Conservation (phyloP, 805 yeast genomes). For the Candida orba region DNA sequence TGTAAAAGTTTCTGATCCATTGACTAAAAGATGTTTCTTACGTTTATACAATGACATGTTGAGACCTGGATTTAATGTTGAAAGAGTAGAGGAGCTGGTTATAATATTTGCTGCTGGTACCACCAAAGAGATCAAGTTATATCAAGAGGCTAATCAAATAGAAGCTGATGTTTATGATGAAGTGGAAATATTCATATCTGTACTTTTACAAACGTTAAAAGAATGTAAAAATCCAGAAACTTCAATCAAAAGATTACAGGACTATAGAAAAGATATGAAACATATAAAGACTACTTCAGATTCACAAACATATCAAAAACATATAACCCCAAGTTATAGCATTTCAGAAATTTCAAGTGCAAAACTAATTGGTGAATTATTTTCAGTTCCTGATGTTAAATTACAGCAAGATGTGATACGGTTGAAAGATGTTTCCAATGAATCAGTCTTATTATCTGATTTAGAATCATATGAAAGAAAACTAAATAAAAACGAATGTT, state of each 20-base stretch:
- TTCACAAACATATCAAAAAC: background rate
- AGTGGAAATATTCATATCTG: slow-evolving; percentile 12
- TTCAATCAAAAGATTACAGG: slow-evolving; percentile 36
- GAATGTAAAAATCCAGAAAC: slow-evolving; percentile 25
- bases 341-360: slow-evolving; percentile 50
- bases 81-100: slow-evolving; percentile 38
- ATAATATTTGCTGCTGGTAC: slow-evolving; percentile 47
- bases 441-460: slow-evolving; percentile 26
- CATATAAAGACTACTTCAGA: slow-evolving; percentile 2
- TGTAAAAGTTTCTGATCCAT: slow-evolving; percentile 32
- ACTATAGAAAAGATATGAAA: slow-evolving; percentile 28
- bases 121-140: slow-evolving; percentile 40
- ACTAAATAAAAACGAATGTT: slow-evolving; percentile 23
- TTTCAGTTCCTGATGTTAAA: slow-evolving; percentile 38
- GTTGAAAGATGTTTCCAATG: slow-evolving; percentile 34
- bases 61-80: slow-evolving; percentile 25
- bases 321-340: slow-evolving; percentile 39
- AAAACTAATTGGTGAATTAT: slow-evolving; percentile 39
- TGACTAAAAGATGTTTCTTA: slow-evolving; percentile 49
- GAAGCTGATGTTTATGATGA: slow-evolving; percentile 16
- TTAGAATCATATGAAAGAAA: slow-evolving; percentile 10
- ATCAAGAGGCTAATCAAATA: slow-evolving; percentile 17
- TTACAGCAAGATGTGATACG: slow-evolving; percentile 49
- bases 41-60: slow-evolving; percentile 57
- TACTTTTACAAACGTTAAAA: slow-evolving; percentile 11